Base-by-base conservation (phyloP, 148 eudicot species). In the Euryodendron excelsum region DNA sequence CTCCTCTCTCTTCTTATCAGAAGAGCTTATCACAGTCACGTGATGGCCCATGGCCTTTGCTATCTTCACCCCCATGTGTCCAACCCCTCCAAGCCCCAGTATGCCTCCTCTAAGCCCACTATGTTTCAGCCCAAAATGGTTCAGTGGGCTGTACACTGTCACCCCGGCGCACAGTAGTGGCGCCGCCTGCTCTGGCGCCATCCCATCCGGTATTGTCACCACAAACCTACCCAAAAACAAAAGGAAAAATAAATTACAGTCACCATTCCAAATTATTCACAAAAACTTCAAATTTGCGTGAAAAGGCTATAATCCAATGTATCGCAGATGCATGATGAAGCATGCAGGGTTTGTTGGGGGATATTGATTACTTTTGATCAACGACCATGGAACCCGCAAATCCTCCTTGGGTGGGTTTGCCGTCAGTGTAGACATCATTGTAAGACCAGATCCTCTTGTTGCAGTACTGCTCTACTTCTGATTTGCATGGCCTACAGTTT, bases 11-110 rank as follows among this genome's bases (percentile, higher is more conserved):
- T 96, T 96, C 90, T 86, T 91, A 1, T 90, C 89, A 0, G 99
- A 95, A 0, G 99, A 95, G 87, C 97, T 93, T 36, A 95, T 88
- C 14, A 95, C 99, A 1, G 92, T 87, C 52, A 93, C 97, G 71
- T 95, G 91, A 52, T 95, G 98, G 33, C 97, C 98, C 98, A 95
- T 91, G 14, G 96, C 96, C 79, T 95, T 95, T 6, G 97, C 99
- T 52, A 95, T 89, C 70, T 89, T 89, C 20, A 95, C 99, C 5
- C 99, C 99, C 99, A 95, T 93, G 69, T 96, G 99, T 33, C 99
- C 98, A 53, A 96, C 99, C 13, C 99, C 99, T 23, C 99, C 99
- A 0, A 96, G 90, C 36, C 99, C 99, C 81, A 93, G 74, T 74
- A 96, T 93, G 1, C 92, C 98, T 0, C 98, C 98, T 84, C 82